Percentiles rank a stretch among this genome's conserved stretches.
Evolutionary conservation across 148 eudicot species (phyloP).

Genomic region (Spergularia bocconei): DNA sequence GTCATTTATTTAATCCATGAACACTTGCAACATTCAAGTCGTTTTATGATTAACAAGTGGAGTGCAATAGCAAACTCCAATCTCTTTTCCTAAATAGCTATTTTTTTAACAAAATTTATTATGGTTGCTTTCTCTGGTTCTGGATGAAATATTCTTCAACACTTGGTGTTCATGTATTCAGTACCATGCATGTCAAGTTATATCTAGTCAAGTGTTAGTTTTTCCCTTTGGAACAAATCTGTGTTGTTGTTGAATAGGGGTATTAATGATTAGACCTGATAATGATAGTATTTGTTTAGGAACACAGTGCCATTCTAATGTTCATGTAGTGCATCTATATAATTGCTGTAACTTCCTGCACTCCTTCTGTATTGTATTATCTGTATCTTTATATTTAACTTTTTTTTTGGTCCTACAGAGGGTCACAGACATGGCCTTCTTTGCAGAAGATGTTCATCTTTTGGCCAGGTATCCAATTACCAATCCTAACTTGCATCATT

Average conservation of each 20-base stretch:
- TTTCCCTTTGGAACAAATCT: too few relatives aligned
- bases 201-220: background rate
- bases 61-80: background rate
- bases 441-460: conserved; percentile 98
- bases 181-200: background rate
- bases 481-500: conserved; percentile 2
- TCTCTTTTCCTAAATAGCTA: background rate
- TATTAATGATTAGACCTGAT: too few relatives aligned
- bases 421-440: conserved; percentile 99
- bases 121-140: background rate
- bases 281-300: too few relatives aligned
- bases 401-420: conserved; percentile 48
- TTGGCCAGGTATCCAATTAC: conserved; percentile 69
- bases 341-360: background rate
- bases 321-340: background rate
- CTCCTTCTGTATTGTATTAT: background rate
- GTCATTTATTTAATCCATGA: conserved; percentile 1
- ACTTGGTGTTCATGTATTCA: too few relatives aligned
- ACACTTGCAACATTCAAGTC: background rate
- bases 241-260: too few relatives aligned
- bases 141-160: background rate
- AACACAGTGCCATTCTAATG: background rate
- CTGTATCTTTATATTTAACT: background rate
- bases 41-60: background rate
- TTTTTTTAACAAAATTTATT: background rate